Percentiles rank a stretch among this genome's conserved stretches.
phyloP scores from a whole-genome alignment of 306 rosid genomes.

The Potentilla sterilis region DNA sequence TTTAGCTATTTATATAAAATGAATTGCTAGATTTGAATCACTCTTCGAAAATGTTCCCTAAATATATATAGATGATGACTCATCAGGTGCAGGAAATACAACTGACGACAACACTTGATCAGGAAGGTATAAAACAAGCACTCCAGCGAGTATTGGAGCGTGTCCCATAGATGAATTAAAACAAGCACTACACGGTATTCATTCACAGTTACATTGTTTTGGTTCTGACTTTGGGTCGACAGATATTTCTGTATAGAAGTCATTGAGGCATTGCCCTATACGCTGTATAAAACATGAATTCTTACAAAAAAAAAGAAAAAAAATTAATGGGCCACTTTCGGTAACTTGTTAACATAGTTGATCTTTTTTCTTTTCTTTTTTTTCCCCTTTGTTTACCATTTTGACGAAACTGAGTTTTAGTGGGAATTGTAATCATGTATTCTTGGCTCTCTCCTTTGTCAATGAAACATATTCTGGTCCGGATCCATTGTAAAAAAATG shows the following conservation, averaged over 20 bases:
- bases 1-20: neutral
- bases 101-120: conserved; percentile 81
- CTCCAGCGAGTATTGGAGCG: conserved; percentile 89
- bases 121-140: conserved; percentile 84
- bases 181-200: conserved; percentile 41
- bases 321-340: neutral
- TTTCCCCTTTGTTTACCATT: neutral
- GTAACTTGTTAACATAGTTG: neutral
- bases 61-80: conserved; percentile 1
- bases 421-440: neutral
- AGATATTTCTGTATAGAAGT: conserved; percentile 27
- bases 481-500: too few relatives aligned
- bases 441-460: neutral
- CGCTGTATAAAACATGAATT: conserved; percentile 6
- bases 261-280: neutral
- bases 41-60: neutral
- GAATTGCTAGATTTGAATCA: neutral
- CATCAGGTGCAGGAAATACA: conserved; percentile 84
- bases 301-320: neutral
- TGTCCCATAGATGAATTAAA: conserved; percentile 57
- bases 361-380: neutral
- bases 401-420: neutral
- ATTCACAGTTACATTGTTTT: neutral
- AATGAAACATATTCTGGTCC: too few relatives aligned
- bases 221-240: neutral